Base-by-base conservation (phyloP, 1,284 basidiomycete species). In the Boletus smithii region DNA sequence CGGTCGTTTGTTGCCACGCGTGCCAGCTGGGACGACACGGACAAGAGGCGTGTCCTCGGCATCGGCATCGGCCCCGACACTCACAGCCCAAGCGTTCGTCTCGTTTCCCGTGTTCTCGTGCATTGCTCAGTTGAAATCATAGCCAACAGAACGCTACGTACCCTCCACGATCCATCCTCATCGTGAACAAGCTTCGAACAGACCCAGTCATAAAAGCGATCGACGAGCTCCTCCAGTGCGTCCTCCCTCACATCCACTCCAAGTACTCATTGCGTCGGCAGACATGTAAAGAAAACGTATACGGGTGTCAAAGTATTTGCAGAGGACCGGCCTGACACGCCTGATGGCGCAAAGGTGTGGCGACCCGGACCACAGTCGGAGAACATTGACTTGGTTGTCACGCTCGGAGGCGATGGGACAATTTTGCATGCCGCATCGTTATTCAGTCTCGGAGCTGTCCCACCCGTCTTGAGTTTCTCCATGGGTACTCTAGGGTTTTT, bases 401-500 rank as follows among this genome's bases (percentile, higher is more conserved):
- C 95, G 0, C 70, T 98, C 2, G 95, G 95, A 41, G 95, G 95
- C 20, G 95, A 98, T 63, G 95, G 95, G 3, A 97, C 95, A 2
- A 95, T 98, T 41, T 76, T 98, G 4, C 94, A 97, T 63, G 92
- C 93, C 0, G 95, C 94, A 5, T 92, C 91, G 20, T 72, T 98
- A 6, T 98, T 98, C 67, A 89, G 86, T 58, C 74, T 80, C 8
- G 88, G 88, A 27, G 87, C 91, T 18, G 94, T 97, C 11, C 95
- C 95, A 2, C 95, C 95, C 0, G 94, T 98, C 0, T 73, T 98
- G 30, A 95, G 91, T 62, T 97, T 98, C 69, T 94, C 90, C 0
- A 92, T 97, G 89, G 95, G 95, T 7, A 95, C 91, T 1, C 74
- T 98, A 0, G 95, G 95, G 1, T 98, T 98, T 67, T 71, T 98